Evolutionary conservation across 1,284 basidiomycete genomes (phyloP).

Genomic region (Tremellales sp.): DNA sequence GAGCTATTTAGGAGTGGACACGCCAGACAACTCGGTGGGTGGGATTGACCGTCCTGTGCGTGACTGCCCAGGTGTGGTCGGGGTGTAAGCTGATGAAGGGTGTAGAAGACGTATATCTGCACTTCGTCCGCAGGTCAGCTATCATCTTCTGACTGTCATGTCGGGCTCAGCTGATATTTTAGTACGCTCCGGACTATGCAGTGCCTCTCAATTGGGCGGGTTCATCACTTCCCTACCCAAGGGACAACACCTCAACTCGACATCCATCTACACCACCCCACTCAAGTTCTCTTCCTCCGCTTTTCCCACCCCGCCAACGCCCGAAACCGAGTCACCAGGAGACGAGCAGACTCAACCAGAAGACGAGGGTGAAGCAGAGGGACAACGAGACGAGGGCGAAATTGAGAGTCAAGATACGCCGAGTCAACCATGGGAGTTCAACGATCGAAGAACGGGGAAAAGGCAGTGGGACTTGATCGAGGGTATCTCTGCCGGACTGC

Average conservation of each 20-base stretch:
- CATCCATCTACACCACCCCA: slow-evolving; percentile 52
- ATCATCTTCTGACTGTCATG: no score
- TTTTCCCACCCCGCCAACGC: slow-evolving; percentile 12
- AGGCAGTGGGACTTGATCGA: slow-evolving; percentile 8
- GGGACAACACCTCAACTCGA: slow-evolving; percentile 60
- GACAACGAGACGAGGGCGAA: slow-evolving; percentile 11
- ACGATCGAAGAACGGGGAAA: slow-evolving; percentile 7
- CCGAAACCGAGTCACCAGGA: slow-evolving; percentile 1
- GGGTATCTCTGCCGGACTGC: slow-evolving; percentile 11
- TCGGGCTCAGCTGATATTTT: slow-evolving; percentile 32
- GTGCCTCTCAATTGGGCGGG: slow-evolving; percentile 63
- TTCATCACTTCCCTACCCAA: slow-evolving; percentile 74
- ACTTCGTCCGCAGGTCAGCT: slow-evolving; percentile 38
- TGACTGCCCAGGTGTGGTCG: slow-evolving; percentile 4
- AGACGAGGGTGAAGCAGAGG: slow-evolving; percentile 7
- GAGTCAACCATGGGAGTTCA: not conserved
- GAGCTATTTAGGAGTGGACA: slow-evolving; percentile 66
- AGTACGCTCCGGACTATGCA: slow-evolving; percentile 66
- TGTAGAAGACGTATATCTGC: slow-evolving; percentile 89
- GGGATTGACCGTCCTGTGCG: slow-evolving; percentile 38
- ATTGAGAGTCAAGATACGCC: not conserved
- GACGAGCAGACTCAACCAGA: no score
- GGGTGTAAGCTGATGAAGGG: no score
- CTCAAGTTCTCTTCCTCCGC: slow-evolving; percentile 35
- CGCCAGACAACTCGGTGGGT: slow-evolving; percentile 26